These are phyloP conservation scores for Cocos nucifera DNA, from an alignment of 176 grass and related monocot genomes.

Conservation along the genomic window DNA sequence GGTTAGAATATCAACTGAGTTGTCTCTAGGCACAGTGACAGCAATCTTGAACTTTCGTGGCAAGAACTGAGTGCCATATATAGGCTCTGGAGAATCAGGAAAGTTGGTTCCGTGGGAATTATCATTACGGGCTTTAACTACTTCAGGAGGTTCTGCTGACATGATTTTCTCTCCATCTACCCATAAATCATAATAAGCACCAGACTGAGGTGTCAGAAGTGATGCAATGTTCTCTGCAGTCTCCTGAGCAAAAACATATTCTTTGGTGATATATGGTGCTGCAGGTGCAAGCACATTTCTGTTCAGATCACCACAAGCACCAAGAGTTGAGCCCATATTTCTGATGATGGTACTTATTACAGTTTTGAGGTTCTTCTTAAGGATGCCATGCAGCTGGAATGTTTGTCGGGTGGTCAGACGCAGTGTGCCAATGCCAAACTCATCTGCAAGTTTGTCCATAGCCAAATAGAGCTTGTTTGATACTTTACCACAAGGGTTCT, in stretches of 20 bases:
- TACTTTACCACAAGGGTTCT: conserved; percentile 93
- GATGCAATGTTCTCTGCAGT: conserved; percentile 83
- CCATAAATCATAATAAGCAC: conserved; percentile 97
- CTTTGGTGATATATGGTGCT: conserved; percentile 63
- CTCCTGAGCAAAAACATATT: conserved; percentile 67
- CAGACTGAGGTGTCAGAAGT: conserved; percentile 82
- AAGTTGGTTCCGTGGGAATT: conserved; percentile 87
- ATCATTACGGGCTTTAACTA: conserved; percentile 75
- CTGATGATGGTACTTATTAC: conserved; percentile 73
- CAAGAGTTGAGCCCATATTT: conserved; percentile 95
- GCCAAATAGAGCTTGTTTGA: conserved; percentile 75
- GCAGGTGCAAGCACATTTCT: conserved; percentile 97
- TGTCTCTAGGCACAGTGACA: conserved; percentile 70
- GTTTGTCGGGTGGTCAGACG: conserved; percentile 90
- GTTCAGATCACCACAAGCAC: conserved; percentile 93
- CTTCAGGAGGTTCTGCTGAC: conserved; percentile 83
- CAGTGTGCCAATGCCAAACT: conserved; percentile 91
- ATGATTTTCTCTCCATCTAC: conserved; percentile 98
- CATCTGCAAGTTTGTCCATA: conserved; percentile 84
- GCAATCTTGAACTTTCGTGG: conserved; percentile 97
- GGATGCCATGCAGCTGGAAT: conserved; percentile 87
- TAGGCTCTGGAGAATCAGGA: conserved; percentile 82
- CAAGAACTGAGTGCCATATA: conserved; percentile 90
- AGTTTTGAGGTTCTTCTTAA: conserved; percentile 93
- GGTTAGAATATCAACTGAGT: conserved; percentile 93